Conservation (phyloP, 1,284 basidiomycete species). For the Heterobasidion parviporum region DNA sequence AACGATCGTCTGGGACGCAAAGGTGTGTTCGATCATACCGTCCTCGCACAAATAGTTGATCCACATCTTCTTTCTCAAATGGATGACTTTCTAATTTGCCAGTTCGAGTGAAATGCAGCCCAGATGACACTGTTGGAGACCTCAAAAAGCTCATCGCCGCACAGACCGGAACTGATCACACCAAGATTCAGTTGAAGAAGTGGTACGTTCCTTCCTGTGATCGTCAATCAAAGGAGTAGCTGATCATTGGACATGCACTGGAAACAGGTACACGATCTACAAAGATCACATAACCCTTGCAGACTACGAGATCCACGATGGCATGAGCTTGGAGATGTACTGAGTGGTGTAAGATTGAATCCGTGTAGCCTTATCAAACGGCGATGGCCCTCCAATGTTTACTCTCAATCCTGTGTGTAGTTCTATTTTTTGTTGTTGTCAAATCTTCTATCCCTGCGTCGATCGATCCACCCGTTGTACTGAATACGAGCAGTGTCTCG, state of each 20-base stretch:
- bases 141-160: constrained; percentile 95
- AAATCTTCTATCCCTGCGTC: too few relatives aligned
- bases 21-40: constrained; percentile 40
- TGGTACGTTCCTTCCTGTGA: constrained; percentile 48
- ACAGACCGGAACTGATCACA: constrained; percentile 83
- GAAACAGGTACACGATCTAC: constrained; percentile 77
- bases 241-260: not conserved
- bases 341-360: constrained; percentile 23
- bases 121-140: constrained; percentile 95
- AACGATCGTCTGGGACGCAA: constrained; percentile 96
- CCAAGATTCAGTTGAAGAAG: constrained; percentile 95
- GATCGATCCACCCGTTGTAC: too few relatives aligned
- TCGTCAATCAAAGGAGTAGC: not conserved
- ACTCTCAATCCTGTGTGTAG: too few relatives aligned
- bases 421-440: too few relatives aligned
- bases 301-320: constrained; percentile 94
- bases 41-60: not conserved
- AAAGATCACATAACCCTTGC: constrained; percentile 91
- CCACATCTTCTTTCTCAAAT: not conserved
- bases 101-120: constrained; percentile 91
- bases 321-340: constrained; percentile 93
- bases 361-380: not conserved
- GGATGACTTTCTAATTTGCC: not conserved
- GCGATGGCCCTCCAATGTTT: too few relatives aligned
- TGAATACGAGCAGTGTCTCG: too few relatives aligned